Percentiles rank a stretch among this genome's conserved stretches.
Conservation (phyloP, 164 flowering plant genomes). For the Kingdonia uniflora region DNA sequence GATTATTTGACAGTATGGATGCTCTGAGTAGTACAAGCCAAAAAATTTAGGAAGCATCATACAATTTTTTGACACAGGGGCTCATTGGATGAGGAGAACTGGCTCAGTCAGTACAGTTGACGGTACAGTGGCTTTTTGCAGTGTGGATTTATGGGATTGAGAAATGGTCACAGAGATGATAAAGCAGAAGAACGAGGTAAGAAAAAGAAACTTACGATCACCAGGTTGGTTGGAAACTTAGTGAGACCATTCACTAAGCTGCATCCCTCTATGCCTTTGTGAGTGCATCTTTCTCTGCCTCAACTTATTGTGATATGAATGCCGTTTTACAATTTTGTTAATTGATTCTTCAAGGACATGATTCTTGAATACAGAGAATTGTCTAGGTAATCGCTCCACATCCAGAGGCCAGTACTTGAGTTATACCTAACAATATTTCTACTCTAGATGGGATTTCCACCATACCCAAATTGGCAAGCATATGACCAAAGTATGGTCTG, state of each 20-base stretch:
- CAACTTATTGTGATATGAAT: slow-evolving; percentile 1
- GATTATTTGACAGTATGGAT: too few relatives aligned
- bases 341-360: too few relatives aligned
- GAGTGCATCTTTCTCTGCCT: slow-evolving; percentile 59
- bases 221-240: slow-evolving; percentile 59
- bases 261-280: slow-evolving; percentile 83
- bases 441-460: too few relatives aligned
- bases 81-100: slow-evolving; percentile 69
- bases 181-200: slow-evolving; percentile 17
- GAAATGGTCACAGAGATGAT: slow-evolving; percentile 24
- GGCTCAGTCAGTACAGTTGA: slow-evolving; percentile 95
- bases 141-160: slow-evolving; percentile 92
- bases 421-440: too few relatives aligned
- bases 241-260: slow-evolving; percentile 51
- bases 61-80: slow-evolving; percentile 26
- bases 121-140: slow-evolving; percentile 17
- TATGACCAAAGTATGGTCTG: too few relatives aligned
- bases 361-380: too few relatives aligned
- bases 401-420: too few relatives aligned
- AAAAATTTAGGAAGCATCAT: too few relatives aligned
- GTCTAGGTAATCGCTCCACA: too few relatives aligned
- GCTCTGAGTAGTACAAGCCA: too few relatives aligned
- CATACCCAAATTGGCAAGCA: too few relatives aligned
- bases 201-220: slow-evolving; percentile 33
- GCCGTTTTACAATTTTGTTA: too few relatives aligned